These are phyloP conservation scores for Aspergillus sp. DNA, from an alignment of 2,329 filamentous ascomycete genomes.

Conservation along the genomic window DNA sequence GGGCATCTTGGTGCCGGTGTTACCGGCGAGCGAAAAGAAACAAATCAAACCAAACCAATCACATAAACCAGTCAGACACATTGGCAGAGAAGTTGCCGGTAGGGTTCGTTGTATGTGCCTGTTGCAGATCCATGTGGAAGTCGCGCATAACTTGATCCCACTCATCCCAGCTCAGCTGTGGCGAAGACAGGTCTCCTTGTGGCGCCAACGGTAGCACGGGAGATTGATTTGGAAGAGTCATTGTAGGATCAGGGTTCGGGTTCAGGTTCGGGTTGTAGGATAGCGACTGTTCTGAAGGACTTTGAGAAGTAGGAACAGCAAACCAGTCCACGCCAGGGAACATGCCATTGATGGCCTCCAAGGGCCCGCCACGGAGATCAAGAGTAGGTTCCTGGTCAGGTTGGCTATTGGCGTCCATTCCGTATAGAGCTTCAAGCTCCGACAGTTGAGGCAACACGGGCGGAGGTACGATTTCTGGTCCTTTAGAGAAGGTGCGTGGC, in stretches of 20 bases:
- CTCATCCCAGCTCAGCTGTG: slow-evolving; percentile 32
- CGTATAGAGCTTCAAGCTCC: slow-evolving; percentile 7
- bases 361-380: slow-evolving; percentile 26
- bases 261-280: slow-evolving; percentile 7
- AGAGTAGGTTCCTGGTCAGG: slow-evolving; percentile 18
- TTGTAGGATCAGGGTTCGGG: neutral
- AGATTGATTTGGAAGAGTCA: slow-evolving; percentile 10
- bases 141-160: slow-evolving; percentile 42
- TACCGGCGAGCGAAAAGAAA: neutral
- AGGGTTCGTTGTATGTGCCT: slow-evolving; percentile 18
- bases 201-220: slow-evolving; percentile 12
- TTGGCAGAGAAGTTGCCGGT: slow-evolving; percentile 24
- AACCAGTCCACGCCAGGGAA: slow-evolving; percentile 30
- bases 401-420: neutral
- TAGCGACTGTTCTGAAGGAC: slow-evolving; percentile 11
- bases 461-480: slow-evolving; percentile 8
- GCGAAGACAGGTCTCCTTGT: slow-evolving; percentile 17
- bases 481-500: slow-evolving; percentile 2
- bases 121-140: slow-evolving; percentile 37
- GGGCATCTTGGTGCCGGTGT: neutral
- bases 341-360: slow-evolving; percentile 25
- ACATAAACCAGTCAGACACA: slow-evolving; percentile 32
- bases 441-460: slow-evolving; percentile 22
- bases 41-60: slow-evolving; percentile 3
- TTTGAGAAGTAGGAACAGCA: slow-evolving; percentile 14